Conservation (phyloP, 2,329 filamentous ascomycete species). For the Pleoardoris graminearum region DNA sequence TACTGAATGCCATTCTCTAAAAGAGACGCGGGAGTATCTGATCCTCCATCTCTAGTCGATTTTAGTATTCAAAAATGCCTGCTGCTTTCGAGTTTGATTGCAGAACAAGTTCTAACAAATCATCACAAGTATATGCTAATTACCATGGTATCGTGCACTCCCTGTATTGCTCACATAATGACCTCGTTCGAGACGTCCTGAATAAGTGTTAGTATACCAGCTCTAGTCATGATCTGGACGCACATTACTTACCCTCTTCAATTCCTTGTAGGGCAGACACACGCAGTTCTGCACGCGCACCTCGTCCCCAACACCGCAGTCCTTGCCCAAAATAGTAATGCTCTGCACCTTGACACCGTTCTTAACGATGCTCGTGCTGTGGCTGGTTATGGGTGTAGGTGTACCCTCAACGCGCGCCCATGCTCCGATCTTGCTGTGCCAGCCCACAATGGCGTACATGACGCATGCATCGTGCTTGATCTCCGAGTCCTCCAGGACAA, state of each 20-base stretch:
- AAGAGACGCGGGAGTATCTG: too few species aligned
- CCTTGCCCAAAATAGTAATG: slow-evolving; percentile 96
- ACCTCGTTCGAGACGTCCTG: slow-evolving; percentile 83
- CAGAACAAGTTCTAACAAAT: not conserved
- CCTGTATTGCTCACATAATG: slow-evolving; percentile 72
- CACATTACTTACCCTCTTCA: slow-evolving; percentile 75
- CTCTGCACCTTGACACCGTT: slow-evolving; percentile 98
- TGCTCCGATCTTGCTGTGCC: slow-evolving; percentile 94
- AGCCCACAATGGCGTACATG: slow-evolving; percentile 93
- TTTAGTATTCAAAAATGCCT: not conserved
- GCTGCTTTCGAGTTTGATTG: not conserved
- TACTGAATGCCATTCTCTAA: too few species aligned
- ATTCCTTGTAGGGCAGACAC: slow-evolving; percentile 95
- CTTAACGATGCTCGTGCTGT: slow-evolving; percentile 93
- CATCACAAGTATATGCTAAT: not conserved
- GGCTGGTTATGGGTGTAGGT: slow-evolving; percentile 81
- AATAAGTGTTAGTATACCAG: slow-evolving; percentile 9
- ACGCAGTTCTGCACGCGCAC: slow-evolving; percentile 97
- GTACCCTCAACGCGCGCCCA: slow-evolving; percentile 98
- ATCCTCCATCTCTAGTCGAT: too few species aligned
- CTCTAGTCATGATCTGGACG: not conserved
- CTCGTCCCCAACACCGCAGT: slow-evolving; percentile 91
- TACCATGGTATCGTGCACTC: slow-evolving; percentile 22
- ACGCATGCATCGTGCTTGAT: slow-evolving; percentile 97
- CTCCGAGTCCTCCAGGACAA: slow-evolving; percentile 92